Evolutionary conservation across 2,329 filamentous ascomycete species (phyloP), one percentile per base, ranked within the genome.

Genomic region (Beauveria medogensis): DNA sequence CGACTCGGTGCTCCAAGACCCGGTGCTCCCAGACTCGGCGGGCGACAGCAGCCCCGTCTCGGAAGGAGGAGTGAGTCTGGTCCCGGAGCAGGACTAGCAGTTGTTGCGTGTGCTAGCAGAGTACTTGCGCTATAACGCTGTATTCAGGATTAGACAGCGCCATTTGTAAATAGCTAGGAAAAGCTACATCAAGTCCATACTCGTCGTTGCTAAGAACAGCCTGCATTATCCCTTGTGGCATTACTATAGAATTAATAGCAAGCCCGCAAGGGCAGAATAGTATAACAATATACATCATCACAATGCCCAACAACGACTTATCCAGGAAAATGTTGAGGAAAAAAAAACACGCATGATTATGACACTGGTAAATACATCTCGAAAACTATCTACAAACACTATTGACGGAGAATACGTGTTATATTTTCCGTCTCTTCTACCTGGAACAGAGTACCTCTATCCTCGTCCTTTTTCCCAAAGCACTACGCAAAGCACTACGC

Each of bases 1-100:
- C 14, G 80, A 82, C 64, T 75, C 77, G 16, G 79, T 78, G 66
- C 63, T 72, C 47, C 61, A 65, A 47, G 62, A 82, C 64, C 75
- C 77, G 16, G 79, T 78, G 66, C 63, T 72, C 47, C 61, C 65
- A 47, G 62, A 65, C 62, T 24, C 44, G 43, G 67, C 70, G 63
- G 59, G 54, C 57, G 28, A 44, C 46, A 54, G 56, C 58, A 65
- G 63, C 37, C 55, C 48, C 43, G 46, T 50, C n/a, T 51, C 62
- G 40, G 62, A 59, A 18, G 61, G 53, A 52, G 56, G 30, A 16
- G 30, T 40, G 16, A 34, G 40, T 10, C 34, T 52, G 5, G 24
- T 18, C 20, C 30, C 16, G 20, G 7, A 34, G 9, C 22, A 50
- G 22, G 30, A 24, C 14, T 50, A 48, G 55, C 28, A 10, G 6